phyloP scores from a whole-genome alignment of 306 rosid genomes.

The Arachis stenosperma region DNA sequence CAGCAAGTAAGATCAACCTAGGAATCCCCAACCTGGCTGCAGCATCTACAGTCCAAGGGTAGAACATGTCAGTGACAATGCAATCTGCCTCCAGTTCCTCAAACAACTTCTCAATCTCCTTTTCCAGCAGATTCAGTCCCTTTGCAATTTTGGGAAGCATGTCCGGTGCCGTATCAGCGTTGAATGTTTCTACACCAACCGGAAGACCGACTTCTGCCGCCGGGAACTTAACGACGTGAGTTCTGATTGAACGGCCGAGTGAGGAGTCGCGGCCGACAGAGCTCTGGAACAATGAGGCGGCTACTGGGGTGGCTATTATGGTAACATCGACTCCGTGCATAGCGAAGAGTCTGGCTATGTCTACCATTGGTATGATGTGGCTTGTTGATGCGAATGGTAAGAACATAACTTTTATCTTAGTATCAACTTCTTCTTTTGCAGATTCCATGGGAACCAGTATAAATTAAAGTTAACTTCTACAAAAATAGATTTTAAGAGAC shows the following conservation, averaged over 20 bases:
- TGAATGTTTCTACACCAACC: conserved; percentile 35
- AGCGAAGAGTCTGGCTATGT: conserved; percentile 49
- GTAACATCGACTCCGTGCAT: conserved; percentile 36
- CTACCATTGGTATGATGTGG: conserved; percentile 53
- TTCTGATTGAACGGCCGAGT: conserved; percentile 36
- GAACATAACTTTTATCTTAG: conserved; percentile 37
- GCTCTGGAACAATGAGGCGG: conserved; percentile 43
- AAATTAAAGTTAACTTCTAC: too few relatives aligned
- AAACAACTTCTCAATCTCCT: conserved; percentile 29
- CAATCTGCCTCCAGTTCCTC: conserved; percentile 39
- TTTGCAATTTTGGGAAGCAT: conserved; percentile 18
- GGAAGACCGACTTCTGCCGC: conserved; percentile 42
- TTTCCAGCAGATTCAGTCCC: conserved; percentile 34
- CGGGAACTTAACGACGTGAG: conserved; percentile 43
- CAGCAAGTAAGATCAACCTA: conserved; percentile 37
- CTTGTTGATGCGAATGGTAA: conserved; percentile 47
- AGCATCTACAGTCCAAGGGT: conserved; percentile 43
- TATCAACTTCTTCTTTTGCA: not conserved
- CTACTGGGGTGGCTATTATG: conserved; percentile 41
- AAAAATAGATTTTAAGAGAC: not conserved
- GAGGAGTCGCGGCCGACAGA: conserved; percentile 38
- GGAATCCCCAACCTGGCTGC: conserved; percentile 39
- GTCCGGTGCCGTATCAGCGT: conserved; percentile 11
- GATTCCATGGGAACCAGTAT: not conserved
- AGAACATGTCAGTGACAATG: conserved; percentile 48